A percentile compares a stretch with the other conserved stretches of the same genome.
These are phyloP conservation scores for Ustilaginoidea virens DNA, from an alignment of 2,329 filamentous ascomycete genomes.

Conservation along the genomic window DNA sequence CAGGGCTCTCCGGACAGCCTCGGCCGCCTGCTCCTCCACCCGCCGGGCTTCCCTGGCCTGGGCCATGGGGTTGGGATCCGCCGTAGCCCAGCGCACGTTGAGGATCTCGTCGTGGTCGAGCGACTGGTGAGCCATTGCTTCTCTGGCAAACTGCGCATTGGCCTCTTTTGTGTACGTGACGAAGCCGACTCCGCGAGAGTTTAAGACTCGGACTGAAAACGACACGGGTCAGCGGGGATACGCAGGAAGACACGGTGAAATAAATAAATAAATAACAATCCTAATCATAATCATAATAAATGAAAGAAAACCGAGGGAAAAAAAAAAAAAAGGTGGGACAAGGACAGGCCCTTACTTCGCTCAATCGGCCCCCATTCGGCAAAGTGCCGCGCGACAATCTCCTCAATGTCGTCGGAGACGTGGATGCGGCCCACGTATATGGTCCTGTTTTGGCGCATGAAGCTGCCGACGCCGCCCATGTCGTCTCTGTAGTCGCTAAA, in stretches of 20 bases:
- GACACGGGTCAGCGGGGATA: neutral
- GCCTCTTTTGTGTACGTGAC: slow-evolving; percentile 87
- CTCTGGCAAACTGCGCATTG: slow-evolving; percentile 81
- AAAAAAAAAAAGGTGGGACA: neutral
- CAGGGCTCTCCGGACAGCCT: slow-evolving; percentile 75
- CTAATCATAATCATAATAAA: no score
- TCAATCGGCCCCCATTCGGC: slow-evolving; percentile 94
- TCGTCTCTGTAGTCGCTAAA: slow-evolving; percentile 87
- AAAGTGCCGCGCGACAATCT: slow-evolving; percentile 87
- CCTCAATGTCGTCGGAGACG: slow-evolving; percentile 92
- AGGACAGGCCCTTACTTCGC: slow-evolving; percentile 31
- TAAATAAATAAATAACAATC: neutral
- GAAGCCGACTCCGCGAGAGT: slow-evolving; percentile 80
- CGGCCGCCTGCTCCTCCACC: slow-evolving; percentile 91
- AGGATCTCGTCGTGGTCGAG: slow-evolving; percentile 85
- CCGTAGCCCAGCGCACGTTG: slow-evolving; percentile 94
- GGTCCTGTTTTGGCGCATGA: slow-evolving; percentile 86
- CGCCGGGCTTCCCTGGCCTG: slow-evolving; percentile 79
- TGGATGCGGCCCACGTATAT: slow-evolving; percentile 90
- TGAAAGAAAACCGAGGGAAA: neutral
- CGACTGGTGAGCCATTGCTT: slow-evolving; percentile 89
- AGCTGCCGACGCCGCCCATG: slow-evolving; percentile 93
- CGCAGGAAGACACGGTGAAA: neutral
- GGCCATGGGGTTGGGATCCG: slow-evolving; percentile 88
- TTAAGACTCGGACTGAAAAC: slow-evolving; percentile 55